Conservation (phyloP, 352 stramenopile genomes). For the Saprolegnia diclina region DNA sequence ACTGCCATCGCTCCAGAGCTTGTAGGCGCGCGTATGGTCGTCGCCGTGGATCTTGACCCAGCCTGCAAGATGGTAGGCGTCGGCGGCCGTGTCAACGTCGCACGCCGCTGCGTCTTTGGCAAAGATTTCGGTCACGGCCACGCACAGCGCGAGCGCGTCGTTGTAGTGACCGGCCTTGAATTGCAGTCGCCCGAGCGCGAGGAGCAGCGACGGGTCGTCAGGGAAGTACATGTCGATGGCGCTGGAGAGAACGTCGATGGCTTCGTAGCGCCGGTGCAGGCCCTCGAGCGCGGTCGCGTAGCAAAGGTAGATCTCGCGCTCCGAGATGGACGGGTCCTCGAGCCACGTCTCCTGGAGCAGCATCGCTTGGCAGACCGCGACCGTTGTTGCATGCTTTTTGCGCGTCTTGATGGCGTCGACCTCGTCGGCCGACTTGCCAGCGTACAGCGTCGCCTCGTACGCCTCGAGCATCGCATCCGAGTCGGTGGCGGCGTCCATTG, state of each 20-base stretch:
- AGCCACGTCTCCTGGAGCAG: slow-evolving; percentile 22
- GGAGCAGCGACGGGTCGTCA: slow-evolving; percentile 21
- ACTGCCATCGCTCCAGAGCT: slow-evolving; percentile 28
- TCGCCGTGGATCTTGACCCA: slow-evolving; percentile 34
- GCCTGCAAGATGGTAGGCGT: slow-evolving; percentile 32
- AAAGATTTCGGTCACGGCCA: slow-evolving; percentile 22
- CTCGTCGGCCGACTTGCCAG: slow-evolving; percentile 11
- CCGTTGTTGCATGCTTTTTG: slow-evolving; percentile 14
- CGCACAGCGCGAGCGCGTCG: slow-evolving; percentile 23
- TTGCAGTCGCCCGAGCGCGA: slow-evolving; percentile 31
- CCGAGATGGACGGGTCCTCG: slow-evolving; percentile 14
- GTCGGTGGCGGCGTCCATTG: slow-evolving; percentile 8
- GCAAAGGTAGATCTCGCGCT: slow-evolving; percentile 22
- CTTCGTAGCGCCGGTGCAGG: slow-evolving; percentile 21
- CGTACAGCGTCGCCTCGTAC: slow-evolving; percentile 20
- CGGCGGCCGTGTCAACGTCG: slow-evolving; percentile 21
- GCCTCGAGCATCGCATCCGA: slow-evolving; percentile 15
- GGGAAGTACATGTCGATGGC: slow-evolving; percentile 9
- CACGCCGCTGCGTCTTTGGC: background rate
- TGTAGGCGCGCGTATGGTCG: slow-evolving; percentile 30
- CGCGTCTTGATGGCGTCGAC: slow-evolving; percentile 13
- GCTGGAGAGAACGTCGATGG: slow-evolving; percentile 18
- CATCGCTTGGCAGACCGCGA: slow-evolving; percentile 16
- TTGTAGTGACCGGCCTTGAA: slow-evolving; percentile 32
- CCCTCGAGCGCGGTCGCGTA: slow-evolving; percentile 21